A percentile compares a stretch with the other conserved stretches of the same genome.
Conservation (phyloP, 345 rosid genomes). For the Chamaenerion angustifolium region DNA sequence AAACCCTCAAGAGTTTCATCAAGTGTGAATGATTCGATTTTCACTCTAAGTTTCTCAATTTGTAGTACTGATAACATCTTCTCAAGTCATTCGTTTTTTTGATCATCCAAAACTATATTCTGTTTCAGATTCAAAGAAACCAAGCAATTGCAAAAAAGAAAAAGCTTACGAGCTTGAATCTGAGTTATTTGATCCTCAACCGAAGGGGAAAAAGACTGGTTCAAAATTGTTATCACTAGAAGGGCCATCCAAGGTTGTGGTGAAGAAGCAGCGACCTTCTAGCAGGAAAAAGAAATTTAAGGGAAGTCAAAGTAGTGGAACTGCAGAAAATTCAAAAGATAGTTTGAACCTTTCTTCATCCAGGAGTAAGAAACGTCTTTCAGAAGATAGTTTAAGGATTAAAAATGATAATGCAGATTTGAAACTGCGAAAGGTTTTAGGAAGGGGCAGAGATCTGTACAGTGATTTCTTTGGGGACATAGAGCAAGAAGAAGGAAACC, state of each 20-base stretch:
- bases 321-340: constrained; percentile 26
- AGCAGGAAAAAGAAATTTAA: constrained; percentile 39
- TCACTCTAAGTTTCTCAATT: no score
- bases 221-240: no score
- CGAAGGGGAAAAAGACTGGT: no score
- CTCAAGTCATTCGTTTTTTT: constrained; percentile 1
- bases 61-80: constrained; percentile 16
- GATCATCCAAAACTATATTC: no score
- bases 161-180: no score
- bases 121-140: no score
- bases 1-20: no score
- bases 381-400: constrained; percentile 15
- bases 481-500: constrained; percentile 54
- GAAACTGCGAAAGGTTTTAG: constrained; percentile 30
- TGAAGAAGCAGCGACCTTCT: constrained; percentile 31
- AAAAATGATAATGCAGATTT: constrained; percentile 30
- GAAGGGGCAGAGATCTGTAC: constrained; percentile 43
- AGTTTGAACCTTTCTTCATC: constrained; percentile 26
- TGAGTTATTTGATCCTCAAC: no score
- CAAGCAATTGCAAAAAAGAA: no score
- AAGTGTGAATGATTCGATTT: no score
- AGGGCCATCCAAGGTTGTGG: constrained; percentile 23
- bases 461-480: constrained; percentile 71
- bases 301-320: constrained; percentile 26
- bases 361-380: constrained; percentile 36